These are phyloP conservation scores for Aspergillus fijiensis DNA, from an alignment of 2,329 filamentous ascomycete genomes.

Conservation along the genomic window DNA sequence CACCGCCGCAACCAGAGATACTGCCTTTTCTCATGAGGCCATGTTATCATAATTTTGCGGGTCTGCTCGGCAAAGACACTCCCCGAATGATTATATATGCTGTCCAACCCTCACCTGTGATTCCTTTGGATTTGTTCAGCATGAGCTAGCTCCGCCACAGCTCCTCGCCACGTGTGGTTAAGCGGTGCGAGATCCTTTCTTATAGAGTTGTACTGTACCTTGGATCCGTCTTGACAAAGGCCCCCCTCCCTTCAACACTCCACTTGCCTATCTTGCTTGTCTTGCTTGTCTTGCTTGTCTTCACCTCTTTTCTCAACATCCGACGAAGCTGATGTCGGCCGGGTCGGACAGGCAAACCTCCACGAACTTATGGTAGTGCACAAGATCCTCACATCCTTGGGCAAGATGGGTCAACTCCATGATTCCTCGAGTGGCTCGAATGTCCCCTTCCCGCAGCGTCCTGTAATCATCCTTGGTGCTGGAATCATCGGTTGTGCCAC, in stretches of 20 bases:
- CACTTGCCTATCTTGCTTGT: not conserved
- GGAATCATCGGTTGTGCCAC: conserved; percentile 43
- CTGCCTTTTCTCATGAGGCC: not conserved
- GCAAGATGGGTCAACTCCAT: conserved; percentile 22
- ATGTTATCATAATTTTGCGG: not conserved
- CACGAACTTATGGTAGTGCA: not conserved
- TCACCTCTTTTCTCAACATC: not conserved
- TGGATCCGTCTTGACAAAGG: not conserved
- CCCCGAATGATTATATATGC: not conserved
- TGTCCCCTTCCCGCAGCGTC: conserved; percentile 35
- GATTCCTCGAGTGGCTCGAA: conserved; percentile 22
- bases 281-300: not conserved
- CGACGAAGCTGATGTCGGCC: not conserved
- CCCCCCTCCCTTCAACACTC: not conserved
- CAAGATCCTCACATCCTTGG: not conserved
- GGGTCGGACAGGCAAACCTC: not conserved
- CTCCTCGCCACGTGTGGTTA: not conserved
- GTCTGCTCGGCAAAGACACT: not conserved
- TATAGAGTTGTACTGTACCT: not conserved
- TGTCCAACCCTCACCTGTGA: not conserved
- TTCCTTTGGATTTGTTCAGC: not conserved
- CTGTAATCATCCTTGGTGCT: conserved; percentile 39
- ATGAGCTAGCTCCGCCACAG: not conserved
- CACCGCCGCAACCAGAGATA: not conserved
- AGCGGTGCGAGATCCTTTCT: not conserved